Percentiles rank a stretch among this genome's conserved stretches.
phyloP scores from a whole-genome alignment of 2,329 filamentous ascomycete genomes.

The Diplodia mutila region DNA sequence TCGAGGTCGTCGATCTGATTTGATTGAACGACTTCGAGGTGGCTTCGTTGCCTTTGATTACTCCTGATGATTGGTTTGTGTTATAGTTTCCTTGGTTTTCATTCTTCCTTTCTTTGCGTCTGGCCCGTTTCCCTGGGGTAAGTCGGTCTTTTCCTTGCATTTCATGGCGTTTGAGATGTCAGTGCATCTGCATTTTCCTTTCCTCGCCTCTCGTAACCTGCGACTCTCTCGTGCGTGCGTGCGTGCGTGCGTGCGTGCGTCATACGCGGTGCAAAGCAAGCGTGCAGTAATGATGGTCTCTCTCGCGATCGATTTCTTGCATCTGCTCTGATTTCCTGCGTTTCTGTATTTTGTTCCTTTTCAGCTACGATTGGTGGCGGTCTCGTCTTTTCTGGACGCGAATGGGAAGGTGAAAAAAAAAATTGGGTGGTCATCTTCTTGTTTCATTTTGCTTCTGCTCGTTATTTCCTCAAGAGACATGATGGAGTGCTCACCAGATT shows the following conservation, averaged over 20 bases:
- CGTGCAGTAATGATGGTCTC: constrained; percentile 8
- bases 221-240: neutral
- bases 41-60: neutral
- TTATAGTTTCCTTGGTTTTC: constrained; percentile 1
- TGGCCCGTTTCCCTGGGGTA: neutral
- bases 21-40: neutral
- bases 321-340: neutral
- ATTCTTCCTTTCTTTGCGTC: neutral
- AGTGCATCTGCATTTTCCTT: neutral
- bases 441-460: neutral
- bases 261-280: neutral
- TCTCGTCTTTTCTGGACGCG: neutral
- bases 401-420: neutral
- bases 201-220: neutral
- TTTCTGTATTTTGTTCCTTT: neutral
- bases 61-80: neutral
- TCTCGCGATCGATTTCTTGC: neutral
- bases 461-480: neutral
- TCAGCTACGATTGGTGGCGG: neutral
- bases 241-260: neutral
- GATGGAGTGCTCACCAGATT: neutral
- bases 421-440: neutral
- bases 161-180: neutral
- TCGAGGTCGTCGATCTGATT: constrained; percentile 1
- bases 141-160: neutral